Evolutionary conservation across 2,329 filamentous ascomycete genomes (phyloP), one percentile per base, ranked within the genome.

Genomic region (Curvularia spicifera): DNA sequence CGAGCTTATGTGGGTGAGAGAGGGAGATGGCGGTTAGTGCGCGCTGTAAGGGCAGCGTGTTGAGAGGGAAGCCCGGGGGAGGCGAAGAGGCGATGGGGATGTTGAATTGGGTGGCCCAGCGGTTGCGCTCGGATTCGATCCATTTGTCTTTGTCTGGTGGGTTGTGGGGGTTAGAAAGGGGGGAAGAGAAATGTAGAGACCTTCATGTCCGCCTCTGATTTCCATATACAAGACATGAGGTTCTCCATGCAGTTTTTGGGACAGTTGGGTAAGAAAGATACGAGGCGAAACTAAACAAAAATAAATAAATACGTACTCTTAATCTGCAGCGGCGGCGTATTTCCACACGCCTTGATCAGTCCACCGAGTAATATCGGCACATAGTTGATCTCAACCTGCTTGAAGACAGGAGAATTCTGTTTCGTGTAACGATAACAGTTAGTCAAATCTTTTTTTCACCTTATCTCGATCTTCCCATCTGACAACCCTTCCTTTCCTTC

Each of bases 361-460:
- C 85, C 85, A 4, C 84, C 84, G 0, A 88, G 78, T 51, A 88
- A 81, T 52, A 89, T 83, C 7, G 86, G 86, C 8, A 86, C 72
- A 66, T 85, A 87, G 12, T 76, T 83, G 42, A 87, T 76, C 7
- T 87, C 78, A 69, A 82, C 82, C 66, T 79, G 72, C 54, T 81
- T 78, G 73, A 88, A 88, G 6, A 81, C 76, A 0, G 83, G 78
- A 18, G 83, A 85, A 62, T 85, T 81, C 85, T 87, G 33, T 22
- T 42, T 22, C 24, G n/a, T 40, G 3, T 1, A 22, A 42, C 4
- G 12, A 42, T 5, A 4, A 9, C 39, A 20, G 7, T 7, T 2
- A 20, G 18, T 42, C 8, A 42, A 15, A 7, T 42, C 18, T 2
- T n/a, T n/a, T n/a, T n/a, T 18, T 18, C 39, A 22, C 4, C 3